Percentiles rank a stretch among this genome's conserved stretches.
phyloP scores from a whole-genome alignment of 192 early-diverging fungal genomes.

The Coemansia sp. region DNA sequence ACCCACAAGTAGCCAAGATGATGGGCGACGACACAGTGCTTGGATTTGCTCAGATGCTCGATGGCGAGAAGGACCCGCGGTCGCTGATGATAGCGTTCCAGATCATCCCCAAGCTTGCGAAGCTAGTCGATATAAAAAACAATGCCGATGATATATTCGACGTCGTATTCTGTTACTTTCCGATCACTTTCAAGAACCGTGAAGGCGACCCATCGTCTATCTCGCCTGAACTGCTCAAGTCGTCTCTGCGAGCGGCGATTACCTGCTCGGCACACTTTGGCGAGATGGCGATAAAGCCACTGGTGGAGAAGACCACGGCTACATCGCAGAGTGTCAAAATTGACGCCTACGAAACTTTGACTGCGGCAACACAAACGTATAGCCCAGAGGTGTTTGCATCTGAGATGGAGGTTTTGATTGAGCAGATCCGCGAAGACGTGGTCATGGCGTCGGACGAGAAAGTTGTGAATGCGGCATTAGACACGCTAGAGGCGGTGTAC shows the following conservation, averaged over 20 bases:
- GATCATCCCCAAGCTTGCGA: slow-evolving; percentile 67
- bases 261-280: slow-evolving; percentile 77
- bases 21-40: slow-evolving; percentile 73
- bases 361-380: slow-evolving; percentile 77
- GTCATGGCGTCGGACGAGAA: slow-evolving; percentile 74
- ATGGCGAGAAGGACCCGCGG: slow-evolving; percentile 99
- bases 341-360: slow-evolving; percentile 89
- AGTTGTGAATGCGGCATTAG: slow-evolving; percentile 67
- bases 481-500: slow-evolving; percentile 67
- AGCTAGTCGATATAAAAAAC: slow-evolving; percentile 73
- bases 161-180: slow-evolving; percentile 98
- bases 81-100: slow-evolving; percentile 89
- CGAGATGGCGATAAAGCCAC: slow-evolving; percentile 77
- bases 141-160: slow-evolving; percentile 94
- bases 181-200: slow-evolving; percentile 96
- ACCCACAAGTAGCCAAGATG: slow-evolving; percentile 59
- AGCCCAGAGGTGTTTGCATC: slow-evolving; percentile 64
- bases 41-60: slow-evolving; percentile 84
- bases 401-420: slow-evolving; percentile 73
- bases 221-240: slow-evolving; percentile 88
- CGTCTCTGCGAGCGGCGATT: slow-evolving; percentile 73
- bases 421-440: slow-evolving; percentile 61
- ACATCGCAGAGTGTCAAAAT: slow-evolving; percentile 87
- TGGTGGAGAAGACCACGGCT: slow-evolving; percentile 90
- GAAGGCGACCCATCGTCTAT: slow-evolving; percentile 95